phyloP scores from a whole-genome alignment of 768 basidiomycete genomes.

The Dictyophora rubrovolvata region DNA sequence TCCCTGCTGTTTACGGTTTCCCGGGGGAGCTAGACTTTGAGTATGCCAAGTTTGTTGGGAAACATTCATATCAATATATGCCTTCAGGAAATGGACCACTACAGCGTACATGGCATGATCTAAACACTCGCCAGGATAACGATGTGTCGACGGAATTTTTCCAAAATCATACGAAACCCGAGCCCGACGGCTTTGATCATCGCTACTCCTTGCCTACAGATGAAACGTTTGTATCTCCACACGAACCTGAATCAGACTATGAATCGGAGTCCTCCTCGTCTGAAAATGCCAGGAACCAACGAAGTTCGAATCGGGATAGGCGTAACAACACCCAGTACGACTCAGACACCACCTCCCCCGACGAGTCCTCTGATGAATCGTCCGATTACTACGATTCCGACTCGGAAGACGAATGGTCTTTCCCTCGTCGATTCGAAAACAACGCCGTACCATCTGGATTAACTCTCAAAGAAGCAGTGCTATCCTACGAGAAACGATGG shows the following conservation, averaged over 20 bases:
- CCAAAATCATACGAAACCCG: neutral
- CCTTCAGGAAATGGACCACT: neutral
- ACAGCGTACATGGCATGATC: neutral
- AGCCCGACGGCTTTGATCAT: neutral
- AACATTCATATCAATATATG: neutral
- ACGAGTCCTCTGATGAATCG: neutral
- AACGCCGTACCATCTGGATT: neutral
- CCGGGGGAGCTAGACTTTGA: neutral
- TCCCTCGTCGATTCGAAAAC: neutral
- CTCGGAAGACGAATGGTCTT: neutral
- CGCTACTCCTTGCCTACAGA: neutral
- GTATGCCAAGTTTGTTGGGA: neutral
- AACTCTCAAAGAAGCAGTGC: neutral
- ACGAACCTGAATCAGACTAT: neutral
- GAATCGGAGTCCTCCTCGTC: neutral
- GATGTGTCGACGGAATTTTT: neutral
- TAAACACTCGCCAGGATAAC: neutral
- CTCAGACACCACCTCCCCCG: neutral
- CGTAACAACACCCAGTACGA: neutral
- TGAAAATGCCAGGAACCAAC: neutral
- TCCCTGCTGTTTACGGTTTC: neutral
- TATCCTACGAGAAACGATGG: neutral
- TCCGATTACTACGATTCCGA: neutral
- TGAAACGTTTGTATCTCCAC: neutral
- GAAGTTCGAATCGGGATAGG: neutral